phyloP scores from a whole-genome alignment of 345 rosid species.

The Sonneratia caseolaris region DNA sequence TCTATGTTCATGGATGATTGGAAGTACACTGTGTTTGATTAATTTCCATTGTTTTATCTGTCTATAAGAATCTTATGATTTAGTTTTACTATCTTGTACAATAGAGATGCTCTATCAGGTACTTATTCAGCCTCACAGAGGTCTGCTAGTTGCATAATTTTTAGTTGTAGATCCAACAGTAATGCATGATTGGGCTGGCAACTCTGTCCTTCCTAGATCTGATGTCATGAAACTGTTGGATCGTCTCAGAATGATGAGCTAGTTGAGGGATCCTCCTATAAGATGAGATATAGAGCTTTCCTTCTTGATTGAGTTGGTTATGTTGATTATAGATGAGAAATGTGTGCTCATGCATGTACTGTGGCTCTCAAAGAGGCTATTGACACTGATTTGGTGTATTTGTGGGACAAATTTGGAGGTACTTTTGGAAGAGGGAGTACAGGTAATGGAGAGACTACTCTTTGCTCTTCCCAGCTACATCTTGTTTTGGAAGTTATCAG shows the following conservation, averaged over 20 bases:
- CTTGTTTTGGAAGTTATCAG: not conserved
- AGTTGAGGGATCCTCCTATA: slow-evolving; percentile 59
- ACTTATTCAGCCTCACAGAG: slow-evolving; percentile 99
- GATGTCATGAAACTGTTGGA: slow-evolving; percentile 96
- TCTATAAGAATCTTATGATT: slow-evolving; percentile 1
- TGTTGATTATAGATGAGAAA: slow-evolving; percentile 82
- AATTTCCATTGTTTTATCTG: not conserved
- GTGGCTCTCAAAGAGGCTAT: slow-evolving; percentile 96
- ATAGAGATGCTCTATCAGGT: slow-evolving; percentile 95
- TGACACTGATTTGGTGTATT: slow-evolving; percentile 98
- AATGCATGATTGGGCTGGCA: slow-evolving; percentile 92
- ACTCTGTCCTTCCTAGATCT: slow-evolving; percentile 93
- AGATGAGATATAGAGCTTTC: slow-evolving; percentile 52
- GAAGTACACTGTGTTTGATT: not conserved
- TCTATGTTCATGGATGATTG: not conserved
- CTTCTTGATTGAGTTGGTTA: slow-evolving; percentile 46
- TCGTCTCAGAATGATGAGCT: slow-evolving; percentile 91
- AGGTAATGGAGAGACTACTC: slow-evolving; percentile 38
- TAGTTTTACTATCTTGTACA: slow-evolving; percentile 32
- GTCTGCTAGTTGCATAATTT: slow-evolving; percentile 96
- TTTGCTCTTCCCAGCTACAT: slow-evolving; percentile 11
- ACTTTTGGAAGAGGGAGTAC: slow-evolving; percentile 89
- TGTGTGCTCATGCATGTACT: slow-evolving; percentile 97
- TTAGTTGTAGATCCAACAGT: slow-evolving; percentile 93
- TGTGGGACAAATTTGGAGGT: slow-evolving; percentile 99